phyloP scores from a whole-genome alignment of 2,329 filamentous ascomycete species.

The Ophidiomyces ophidiicola region DNA sequence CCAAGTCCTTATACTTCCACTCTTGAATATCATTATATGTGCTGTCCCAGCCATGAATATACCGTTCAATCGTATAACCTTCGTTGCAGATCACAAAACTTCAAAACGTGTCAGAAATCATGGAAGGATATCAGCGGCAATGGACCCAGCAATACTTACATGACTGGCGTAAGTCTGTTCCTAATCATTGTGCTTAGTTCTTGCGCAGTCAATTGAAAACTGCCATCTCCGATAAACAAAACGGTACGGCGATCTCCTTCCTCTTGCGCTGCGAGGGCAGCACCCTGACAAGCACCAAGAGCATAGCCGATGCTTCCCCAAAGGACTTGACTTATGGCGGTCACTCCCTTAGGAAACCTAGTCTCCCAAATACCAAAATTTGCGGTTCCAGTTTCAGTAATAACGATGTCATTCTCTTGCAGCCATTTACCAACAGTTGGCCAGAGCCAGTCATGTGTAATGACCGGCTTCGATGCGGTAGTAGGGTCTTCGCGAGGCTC shows the following conservation, averaged over 20 bases:
- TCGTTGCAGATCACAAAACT: conserved; percentile 68
- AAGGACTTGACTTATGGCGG: conserved; percentile 41
- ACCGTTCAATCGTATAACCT: conserved; percentile 74
- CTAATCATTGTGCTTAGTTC: conserved; percentile 72
- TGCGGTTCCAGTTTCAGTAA: conserved; percentile 48
- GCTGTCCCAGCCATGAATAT: conserved; percentile 67
- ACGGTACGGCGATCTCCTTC: conserved; percentile 47
- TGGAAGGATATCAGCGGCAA: neutral
- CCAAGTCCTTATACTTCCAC: conserved; percentile 60
- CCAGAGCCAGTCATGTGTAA: conserved; percentile 42
- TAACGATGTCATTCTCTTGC: conserved; percentile 42
- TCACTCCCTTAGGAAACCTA: conserved; percentile 38
- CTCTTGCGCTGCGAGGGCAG: conserved; percentile 39
- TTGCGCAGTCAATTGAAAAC: conserved; percentile 71
- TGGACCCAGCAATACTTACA: conserved; percentile 39
- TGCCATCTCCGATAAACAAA: conserved; percentile 73
- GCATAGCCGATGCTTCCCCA: conserved; percentile 53
- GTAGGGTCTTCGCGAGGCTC: conserved; percentile 29
- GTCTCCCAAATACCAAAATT: conserved; percentile 43
- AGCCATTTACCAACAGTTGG: conserved; percentile 38
- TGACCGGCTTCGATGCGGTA: conserved; percentile 24
- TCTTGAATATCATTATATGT: conserved; percentile 63
- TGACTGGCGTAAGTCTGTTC: conserved; percentile 56
- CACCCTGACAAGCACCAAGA: conserved; percentile 45
- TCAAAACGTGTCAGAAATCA: neutral